Conservation (phyloP, 2,329 filamentous ascomycete genomes). For the Fusarium longipes region DNA sequence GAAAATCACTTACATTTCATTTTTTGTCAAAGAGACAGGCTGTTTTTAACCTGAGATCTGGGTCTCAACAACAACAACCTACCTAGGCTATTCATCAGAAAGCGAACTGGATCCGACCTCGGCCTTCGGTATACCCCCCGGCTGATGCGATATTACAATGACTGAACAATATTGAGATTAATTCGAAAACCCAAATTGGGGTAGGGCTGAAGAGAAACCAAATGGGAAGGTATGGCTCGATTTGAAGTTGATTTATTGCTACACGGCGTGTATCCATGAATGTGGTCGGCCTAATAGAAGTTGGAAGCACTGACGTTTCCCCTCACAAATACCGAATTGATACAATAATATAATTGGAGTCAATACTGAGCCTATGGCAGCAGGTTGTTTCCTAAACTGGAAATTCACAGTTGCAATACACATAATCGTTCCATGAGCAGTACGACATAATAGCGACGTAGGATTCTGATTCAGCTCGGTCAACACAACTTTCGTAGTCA, state of each 20-base stretch:
- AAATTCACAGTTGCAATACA: not conserved
- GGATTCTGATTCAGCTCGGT: not conserved
- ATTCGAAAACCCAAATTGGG: constrained; percentile 22
- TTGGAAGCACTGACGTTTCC: constrained; percentile 10
- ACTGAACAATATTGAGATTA: constrained; percentile 27
- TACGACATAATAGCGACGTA: not conserved
- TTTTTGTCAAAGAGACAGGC: constrained; percentile 12
- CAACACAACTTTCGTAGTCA: not conserved
- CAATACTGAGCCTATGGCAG: not conserved
- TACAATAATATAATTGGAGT: constrained; percentile 1
- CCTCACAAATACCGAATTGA: constrained; percentile 24
- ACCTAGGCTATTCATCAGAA: constrained; percentile 15
- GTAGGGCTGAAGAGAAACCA: constrained; percentile 40
- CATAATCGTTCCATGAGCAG: not conserved
- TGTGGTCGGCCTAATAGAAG: constrained; percentile 3
- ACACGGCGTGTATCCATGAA: constrained; percentile 7
- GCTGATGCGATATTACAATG: constrained; percentile 20
- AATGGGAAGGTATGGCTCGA: constrained; percentile 34
- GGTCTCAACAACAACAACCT: constrained; percentile 12
- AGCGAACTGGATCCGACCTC: constrained; percentile 43
- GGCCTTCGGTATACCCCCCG: constrained; percentile 43
- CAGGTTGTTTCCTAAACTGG: not conserved
- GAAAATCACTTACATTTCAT: constrained; percentile 9
- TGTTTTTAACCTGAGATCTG: constrained; percentile 1
- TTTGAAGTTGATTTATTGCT: constrained; percentile 6